Evolutionary conservation across 1,284 basidiomycete species (phyloP), one percentile per base, ranked within the genome.

Genomic region (Xerocomus cyaneibrunnescens): DNA sequence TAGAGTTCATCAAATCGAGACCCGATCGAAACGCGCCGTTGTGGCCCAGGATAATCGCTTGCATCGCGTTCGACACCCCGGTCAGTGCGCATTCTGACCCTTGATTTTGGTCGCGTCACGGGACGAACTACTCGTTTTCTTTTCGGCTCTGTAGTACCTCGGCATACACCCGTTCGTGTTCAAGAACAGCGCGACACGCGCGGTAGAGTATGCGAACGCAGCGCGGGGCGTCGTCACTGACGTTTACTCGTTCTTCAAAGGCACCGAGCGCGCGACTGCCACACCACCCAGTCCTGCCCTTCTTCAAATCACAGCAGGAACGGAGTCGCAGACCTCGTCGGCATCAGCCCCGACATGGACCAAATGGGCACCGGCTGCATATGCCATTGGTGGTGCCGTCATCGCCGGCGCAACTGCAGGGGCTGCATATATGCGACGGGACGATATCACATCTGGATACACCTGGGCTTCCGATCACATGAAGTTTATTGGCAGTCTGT

Each of bases 1-100:
- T 89, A 23, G 87, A 85, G 58, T 89, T 96, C 55, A 76, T 84
- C 19, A 74, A 76, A 16, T 77, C 84, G 28, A 73, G 84, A 19
- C 79, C 84, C 12, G 85, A 90, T 59, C 71, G 69, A 44, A 59
- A 65, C n/a, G 79, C 82, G 2, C 85, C 87, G 0, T 68, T 94
- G 2, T 94, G 92, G 92, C 92, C 92, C 2, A 82, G 80, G 43
- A 87, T 94, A 42, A 76, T 91, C 32, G 91, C 85, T 7, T 87
- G 87, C 56, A 73, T 92, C 51, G 89, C 94, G 1, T 97, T 89
- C 65, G 95, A 98, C 65, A 96, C 95, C 1, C 95, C 94, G 7
- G 92, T 92, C 70, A 62, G 86, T 67, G n/a, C n/a, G n/a, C n/a
- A n/a, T n/a, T n/a, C 42, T 25, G 13, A 52, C 30, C 48, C 21